Conservation (phyloP, 208 protist genomes). For the Trypanosoma scelopori region DNA sequence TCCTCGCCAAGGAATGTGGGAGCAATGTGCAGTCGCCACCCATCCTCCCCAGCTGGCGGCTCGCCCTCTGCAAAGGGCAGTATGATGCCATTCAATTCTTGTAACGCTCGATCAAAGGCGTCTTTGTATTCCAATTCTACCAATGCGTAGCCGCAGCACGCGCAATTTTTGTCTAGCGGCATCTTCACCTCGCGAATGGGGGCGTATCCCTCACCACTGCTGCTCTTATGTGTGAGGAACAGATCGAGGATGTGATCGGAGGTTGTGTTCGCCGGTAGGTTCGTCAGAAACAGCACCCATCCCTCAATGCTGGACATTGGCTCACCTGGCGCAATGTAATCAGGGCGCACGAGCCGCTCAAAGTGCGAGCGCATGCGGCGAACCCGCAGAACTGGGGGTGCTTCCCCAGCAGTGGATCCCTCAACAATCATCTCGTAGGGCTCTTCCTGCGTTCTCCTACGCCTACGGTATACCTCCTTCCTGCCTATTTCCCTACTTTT, state of each 20-base stretch:
- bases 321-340: constrained; percentile 49
- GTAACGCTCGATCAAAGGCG: constrained; percentile 59
- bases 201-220: constrained; percentile 30
- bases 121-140: constrained; percentile 67
- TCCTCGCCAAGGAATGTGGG: constrained; percentile 79
- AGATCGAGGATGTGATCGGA: constrained; percentile 65
- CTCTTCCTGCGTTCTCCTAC: not conserved
- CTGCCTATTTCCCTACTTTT: constrained; percentile 8
- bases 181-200: constrained; percentile 66
- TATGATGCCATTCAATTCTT: constrained; percentile 47
- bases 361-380: constrained; percentile 67
- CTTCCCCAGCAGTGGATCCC: constrained; percentile 15
- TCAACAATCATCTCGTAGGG: constrained; percentile 13
- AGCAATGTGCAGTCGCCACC: constrained; percentile 39
- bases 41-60: constrained; percentile 11
- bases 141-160: constrained; percentile 76
- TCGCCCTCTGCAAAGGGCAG: constrained; percentile 39
- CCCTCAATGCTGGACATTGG: constrained; percentile 84
- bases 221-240: constrained; percentile 31
- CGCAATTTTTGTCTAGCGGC: constrained; percentile 63
- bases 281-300: constrained; percentile 75
- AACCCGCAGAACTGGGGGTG: constrained; percentile 59
- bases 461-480: too few relatives aligned
- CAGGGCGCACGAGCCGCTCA: constrained; percentile 71
- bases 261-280: constrained; percentile 62